A percentile compares a stretch with the other conserved stretches of the same genome.
Conservation (phyloP, 371 early-diverging fungal genomes). For the Blakeslea trispora region DNA sequence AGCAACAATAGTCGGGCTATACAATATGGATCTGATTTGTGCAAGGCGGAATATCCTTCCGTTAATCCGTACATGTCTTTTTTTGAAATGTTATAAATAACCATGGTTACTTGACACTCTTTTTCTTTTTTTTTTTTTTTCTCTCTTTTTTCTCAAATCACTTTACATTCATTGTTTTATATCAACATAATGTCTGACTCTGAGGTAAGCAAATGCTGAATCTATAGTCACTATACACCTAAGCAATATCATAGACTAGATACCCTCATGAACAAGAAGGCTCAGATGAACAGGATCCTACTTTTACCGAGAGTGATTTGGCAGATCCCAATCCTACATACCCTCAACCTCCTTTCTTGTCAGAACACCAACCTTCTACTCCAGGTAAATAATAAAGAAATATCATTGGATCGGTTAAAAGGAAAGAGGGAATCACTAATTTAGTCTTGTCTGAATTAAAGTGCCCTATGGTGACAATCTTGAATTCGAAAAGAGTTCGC, state of each 20-base stretch:
- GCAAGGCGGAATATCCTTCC: too few relatives aligned
- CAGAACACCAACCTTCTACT: slow-evolving; percentile 25
- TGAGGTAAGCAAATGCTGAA: too few relatives aligned
- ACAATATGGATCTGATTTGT: too few relatives aligned
- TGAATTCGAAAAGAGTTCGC: slow-evolving; percentile 13
- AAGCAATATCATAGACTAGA: slow-evolving; percentile 4
- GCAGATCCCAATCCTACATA: slow-evolving; percentile 23
- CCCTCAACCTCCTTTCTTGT: slow-evolving; percentile 29
- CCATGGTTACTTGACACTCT: too few relatives aligned
- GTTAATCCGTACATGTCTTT: too few relatives aligned
- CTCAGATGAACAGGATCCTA: slow-evolving; percentile 19
- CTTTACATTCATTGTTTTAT: too few relatives aligned
- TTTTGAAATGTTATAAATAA: too few relatives aligned
- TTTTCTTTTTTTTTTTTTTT: too few relatives aligned
- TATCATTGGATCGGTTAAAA: slow-evolving; percentile 12
- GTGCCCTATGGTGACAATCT: slow-evolving; percentile 24
- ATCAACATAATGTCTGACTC: neutral
- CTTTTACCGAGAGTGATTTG: slow-evolving; percentile 19
- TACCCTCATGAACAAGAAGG: slow-evolving; percentile 13
- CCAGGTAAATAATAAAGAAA: too few relatives aligned
- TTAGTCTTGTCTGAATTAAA: neutral
- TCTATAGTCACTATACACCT: too few relatives aligned
- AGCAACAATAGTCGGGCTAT: too few relatives aligned
- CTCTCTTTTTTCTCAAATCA: too few relatives aligned
- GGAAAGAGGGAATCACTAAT: slow-evolving; percentile 3